phyloP scores from a whole-genome alignment of 805 yeast genomes.

The Spathaspora passalidarum region DNA sequence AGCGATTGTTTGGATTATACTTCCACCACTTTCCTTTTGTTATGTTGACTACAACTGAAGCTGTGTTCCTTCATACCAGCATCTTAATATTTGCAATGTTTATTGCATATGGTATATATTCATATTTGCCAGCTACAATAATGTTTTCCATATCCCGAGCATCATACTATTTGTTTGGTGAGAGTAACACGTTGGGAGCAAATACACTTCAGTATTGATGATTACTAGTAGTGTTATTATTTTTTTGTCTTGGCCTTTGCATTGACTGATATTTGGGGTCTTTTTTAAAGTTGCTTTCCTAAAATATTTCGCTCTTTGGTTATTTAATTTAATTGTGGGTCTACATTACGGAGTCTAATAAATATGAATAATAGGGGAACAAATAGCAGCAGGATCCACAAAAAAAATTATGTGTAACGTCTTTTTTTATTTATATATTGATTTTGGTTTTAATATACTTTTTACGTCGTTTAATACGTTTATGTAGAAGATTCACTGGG shows the following conservation, averaged over 20 bases:
- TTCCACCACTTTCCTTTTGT: constrained; percentile 46
- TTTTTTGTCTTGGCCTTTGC: neutral
- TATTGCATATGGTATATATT: constrained; percentile 26
- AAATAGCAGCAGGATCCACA: neutral
- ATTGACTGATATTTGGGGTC: neutral
- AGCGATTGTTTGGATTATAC: constrained; percentile 22
- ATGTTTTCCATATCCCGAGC: constrained; percentile 28
- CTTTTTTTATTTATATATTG: neutral
- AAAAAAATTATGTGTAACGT: neutral
- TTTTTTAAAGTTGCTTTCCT: neutral
- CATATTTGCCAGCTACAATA: constrained; percentile 22
- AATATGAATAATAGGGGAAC: neutral
- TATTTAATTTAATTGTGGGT: neutral
- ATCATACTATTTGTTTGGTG: constrained; percentile 37
- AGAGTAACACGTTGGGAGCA: constrained; percentile 6
- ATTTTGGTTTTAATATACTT: neutral
- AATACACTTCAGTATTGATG: neutral
- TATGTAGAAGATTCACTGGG: neutral
- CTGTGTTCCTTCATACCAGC: constrained; percentile 7
- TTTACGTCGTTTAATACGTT: neutral
- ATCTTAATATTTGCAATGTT: constrained; percentile 17
- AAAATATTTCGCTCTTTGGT: neutral
- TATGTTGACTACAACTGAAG: constrained; percentile 47
- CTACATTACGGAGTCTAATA: neutral
- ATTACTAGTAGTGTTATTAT: neutral